phyloP scores from a whole-genome alignment of 2,329 filamentous ascomycete genomes.

The Alternaria conjuncta region DNA sequence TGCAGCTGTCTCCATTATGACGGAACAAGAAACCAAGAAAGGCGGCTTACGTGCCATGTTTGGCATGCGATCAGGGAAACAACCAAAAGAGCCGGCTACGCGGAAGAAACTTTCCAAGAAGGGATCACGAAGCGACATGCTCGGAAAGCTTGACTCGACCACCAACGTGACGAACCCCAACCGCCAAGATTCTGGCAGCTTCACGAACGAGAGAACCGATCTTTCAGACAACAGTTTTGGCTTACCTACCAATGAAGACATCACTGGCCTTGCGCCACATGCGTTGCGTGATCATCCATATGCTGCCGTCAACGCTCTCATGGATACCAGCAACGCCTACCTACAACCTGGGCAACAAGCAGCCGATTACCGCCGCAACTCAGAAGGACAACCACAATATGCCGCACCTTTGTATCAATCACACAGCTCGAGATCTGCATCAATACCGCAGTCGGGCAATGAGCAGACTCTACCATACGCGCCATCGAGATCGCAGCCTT shows the following conservation, averaged over 20 bases:
- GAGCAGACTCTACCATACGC: constrained; percentile 4
- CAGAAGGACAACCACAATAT: constrained; percentile 32
- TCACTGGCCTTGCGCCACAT: constrained; percentile 8
- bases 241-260: constrained; percentile 20
- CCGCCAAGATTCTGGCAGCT: constrained; percentile 35
- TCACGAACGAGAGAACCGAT: constrained; percentile 25
- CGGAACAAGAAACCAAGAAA: constrained; percentile 25
- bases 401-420: constrained; percentile 27
- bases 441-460: constrained; percentile 21
- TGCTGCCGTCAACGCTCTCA: constrained; percentile 13
- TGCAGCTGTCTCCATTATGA: constrained; percentile 17
- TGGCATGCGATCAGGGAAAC: constrained; percentile 22
- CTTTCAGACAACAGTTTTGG: constrained; percentile 6
- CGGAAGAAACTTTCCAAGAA: constrained; percentile 36
- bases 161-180: constrained; percentile 13
- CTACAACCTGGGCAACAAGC: constrained; percentile 4
- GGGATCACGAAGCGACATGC: constrained; percentile 19
- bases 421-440: constrained; percentile 21
- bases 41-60: constrained; percentile 30
- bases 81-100: constrained; percentile 19
- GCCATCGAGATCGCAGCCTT: constrained; percentile 16
- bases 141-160: constrained; percentile 14
- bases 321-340: not conserved
- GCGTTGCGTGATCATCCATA: constrained; percentile 27
- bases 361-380: constrained; percentile 34